A percentile compares a stretch with the other conserved stretches of the same genome.
Evolutionary conservation across 768 basidiomycete species (phyloP).

Genomic region (Tulasnella sp.): DNA sequence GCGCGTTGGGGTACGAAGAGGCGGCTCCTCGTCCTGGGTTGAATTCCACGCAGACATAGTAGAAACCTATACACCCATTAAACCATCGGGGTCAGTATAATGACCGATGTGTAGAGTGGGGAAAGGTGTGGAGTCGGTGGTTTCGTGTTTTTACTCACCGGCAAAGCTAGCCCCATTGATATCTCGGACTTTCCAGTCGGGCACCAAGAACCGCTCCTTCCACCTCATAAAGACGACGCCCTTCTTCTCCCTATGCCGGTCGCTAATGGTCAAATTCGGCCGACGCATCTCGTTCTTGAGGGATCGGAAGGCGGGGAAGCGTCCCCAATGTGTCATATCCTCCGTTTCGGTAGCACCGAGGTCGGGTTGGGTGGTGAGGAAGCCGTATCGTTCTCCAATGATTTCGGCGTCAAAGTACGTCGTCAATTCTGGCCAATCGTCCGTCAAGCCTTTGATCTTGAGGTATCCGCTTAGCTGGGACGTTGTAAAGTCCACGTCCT

Average conservation of each 20-base stretch:
- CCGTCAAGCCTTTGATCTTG: conserved; percentile 83
- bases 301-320: conserved; percentile 84
- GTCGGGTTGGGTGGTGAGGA: conserved; percentile 56
- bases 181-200: conserved; percentile 85
- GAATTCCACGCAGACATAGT: conserved; percentile 91
- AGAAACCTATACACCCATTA: conserved; percentile 67
- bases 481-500: conserved; percentile 85
- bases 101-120: conserved; percentile 17
- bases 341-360: conserved; percentile 89
- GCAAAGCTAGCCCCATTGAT: conserved; percentile 95
- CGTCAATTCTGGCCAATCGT: conserved; percentile 91
- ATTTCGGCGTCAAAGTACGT: conserved; percentile 97
- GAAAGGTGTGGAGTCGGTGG: neutral
- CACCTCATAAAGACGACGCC: conserved; percentile 80
- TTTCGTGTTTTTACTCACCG: conserved; percentile 39
- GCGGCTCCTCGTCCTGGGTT: conserved; percentile 40
- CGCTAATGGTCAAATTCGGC: conserved; percentile 69
- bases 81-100: neutral
- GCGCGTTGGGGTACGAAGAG: conserved; percentile 22
- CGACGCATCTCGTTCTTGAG: conserved; percentile 70
- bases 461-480: conserved; percentile 89
- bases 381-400: conserved; percentile 84
- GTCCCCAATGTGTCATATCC: conserved; percentile 89
- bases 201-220: conserved; percentile 96
- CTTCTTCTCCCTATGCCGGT: conserved; percentile 46